phyloP scores from a whole-genome alignment of 1,139 yeast genomes.

The Pneumocystis sp. region DNA sequence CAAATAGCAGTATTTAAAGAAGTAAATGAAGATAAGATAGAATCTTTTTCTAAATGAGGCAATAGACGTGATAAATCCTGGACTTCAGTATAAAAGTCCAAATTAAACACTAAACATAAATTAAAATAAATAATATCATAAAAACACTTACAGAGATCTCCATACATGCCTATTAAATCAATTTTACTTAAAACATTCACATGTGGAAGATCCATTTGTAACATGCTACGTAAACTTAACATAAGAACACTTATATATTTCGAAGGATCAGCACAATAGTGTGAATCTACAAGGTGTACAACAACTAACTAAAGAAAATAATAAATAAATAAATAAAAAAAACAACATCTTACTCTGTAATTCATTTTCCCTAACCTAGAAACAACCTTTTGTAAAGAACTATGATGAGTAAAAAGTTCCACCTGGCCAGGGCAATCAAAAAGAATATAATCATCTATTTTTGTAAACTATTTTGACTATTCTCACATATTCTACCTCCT shows the following conservation, averaged over 20 bases:
- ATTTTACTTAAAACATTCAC: conserved; percentile 83
- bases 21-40: conserved; percentile 43
- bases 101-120: conserved; percentile 30
- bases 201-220: conserved; percentile 84
- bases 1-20: conserved; percentile 64
- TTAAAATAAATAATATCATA: neutral
- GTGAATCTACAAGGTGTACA: conserved; percentile 75
- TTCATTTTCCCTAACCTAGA: conserved; percentile 43
- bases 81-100: conserved; percentile 84
- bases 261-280: conserved; percentile 71
- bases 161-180: conserved; percentile 60
- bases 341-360: neutral
- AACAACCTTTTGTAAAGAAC: conserved; percentile 63
- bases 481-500: conserved; percentile 3
- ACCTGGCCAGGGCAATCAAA: conserved; percentile 92
- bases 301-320: conserved; percentile 56
- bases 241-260: conserved; percentile 77
- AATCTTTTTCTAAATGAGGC: conserved; percentile 60
- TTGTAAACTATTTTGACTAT: conserved; percentile 24
- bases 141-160: conserved; percentile 35
- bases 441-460: conserved; percentile 53
- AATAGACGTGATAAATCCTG: conserved; percentile 60
- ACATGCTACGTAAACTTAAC: conserved; percentile 77
- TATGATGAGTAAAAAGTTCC: conserved; percentile 83
- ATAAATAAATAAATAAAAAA: neutral